phyloP scores from a whole-genome alignment of 2,329 filamentous ascomycete genomes.

The Botrytis squamosa region DNA sequence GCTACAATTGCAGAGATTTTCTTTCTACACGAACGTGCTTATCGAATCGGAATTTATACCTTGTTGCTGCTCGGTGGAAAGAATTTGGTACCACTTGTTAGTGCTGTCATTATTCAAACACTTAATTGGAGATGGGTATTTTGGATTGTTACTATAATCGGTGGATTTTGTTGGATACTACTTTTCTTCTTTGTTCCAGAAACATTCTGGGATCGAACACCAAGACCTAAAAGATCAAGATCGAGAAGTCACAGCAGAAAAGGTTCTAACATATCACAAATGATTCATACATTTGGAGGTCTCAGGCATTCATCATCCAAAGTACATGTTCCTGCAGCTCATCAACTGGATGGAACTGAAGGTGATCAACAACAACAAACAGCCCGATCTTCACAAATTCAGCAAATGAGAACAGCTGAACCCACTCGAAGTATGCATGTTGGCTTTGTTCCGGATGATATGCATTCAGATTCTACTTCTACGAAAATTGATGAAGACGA shows the following conservation, averaged over 20 bases:
- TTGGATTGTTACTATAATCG: constrained; percentile 81
- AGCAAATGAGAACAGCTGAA: neutral
- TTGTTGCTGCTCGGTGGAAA: constrained; percentile 85
- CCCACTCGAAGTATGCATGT: constrained; percentile 47
- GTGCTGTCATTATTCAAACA: constrained; percentile 76
- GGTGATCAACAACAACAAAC: neutral
- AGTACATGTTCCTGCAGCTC: neutral
- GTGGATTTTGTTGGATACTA: constrained; percentile 66
- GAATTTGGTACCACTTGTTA: constrained; percentile 84
- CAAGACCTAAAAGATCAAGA: constrained; percentile 40
- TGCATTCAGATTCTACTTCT: constrained; percentile 19
- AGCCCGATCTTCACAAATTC: neutral
- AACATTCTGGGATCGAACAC: constrained; percentile 91
- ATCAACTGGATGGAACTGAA: constrained; percentile 12
- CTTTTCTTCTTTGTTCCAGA: constrained; percentile 92
- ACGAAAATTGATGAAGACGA: constrained; percentile 1
- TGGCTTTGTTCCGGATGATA: constrained; percentile 50
- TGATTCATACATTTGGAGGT: constrained; percentile 24
- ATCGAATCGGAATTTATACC: constrained; percentile 90
- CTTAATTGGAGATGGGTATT: constrained; percentile 90
- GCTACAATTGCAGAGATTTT: constrained; percentile 96
- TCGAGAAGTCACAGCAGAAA: constrained; percentile 25
- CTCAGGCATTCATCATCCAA: constrained; percentile 20
- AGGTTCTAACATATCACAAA: constrained; percentile 24
- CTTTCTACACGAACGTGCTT: constrained; percentile 91